A percentile compares a stretch with the other conserved stretches of the same genome.
Conservation (phyloP, 2,329 filamentous ascomycete species). For the Alternaria arborescens region DNA sequence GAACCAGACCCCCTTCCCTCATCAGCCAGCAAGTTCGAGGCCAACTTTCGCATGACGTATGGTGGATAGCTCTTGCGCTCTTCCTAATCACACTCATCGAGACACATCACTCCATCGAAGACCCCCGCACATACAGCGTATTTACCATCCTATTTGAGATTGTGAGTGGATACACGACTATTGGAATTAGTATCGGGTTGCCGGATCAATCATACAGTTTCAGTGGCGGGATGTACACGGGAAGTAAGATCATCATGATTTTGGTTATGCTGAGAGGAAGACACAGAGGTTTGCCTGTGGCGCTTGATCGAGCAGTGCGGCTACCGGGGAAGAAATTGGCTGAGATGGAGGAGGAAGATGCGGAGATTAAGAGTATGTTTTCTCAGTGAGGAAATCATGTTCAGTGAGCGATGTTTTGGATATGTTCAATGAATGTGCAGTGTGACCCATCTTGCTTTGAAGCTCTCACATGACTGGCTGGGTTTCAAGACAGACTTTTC, state of each 20-base stretch:
- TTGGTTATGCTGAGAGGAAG: constrained; percentile 29
- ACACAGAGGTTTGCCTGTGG: constrained; percentile 32
- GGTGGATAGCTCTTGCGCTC: constrained; percentile 33
- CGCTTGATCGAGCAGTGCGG: constrained; percentile 32
- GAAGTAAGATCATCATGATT: constrained; percentile 34
- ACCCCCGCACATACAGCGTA: constrained; percentile 31
- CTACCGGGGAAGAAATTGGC: constrained; percentile 29
- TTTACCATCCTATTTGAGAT: constrained; percentile 35
- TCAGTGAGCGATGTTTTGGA: neutral
- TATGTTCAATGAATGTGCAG: neutral
- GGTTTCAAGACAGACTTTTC: neutral
- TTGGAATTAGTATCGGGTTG: constrained; percentile 32
- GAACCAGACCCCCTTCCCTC: constrained; percentile 27
- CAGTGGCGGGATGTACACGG: constrained; percentile 32
- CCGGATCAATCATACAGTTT: constrained; percentile 33
- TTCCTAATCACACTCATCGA: constrained; percentile 37
- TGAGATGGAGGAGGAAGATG: constrained; percentile 33
- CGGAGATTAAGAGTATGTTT: constrained; percentile 28
- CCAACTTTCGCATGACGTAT: constrained; percentile 34
- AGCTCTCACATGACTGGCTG: neutral
- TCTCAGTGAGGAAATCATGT: constrained; percentile 11
- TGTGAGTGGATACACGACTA: constrained; percentile 33
- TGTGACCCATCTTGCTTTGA: neutral
- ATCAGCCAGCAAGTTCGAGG: constrained; percentile 33
- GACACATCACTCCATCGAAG: constrained; percentile 31